A percentile compares a stretch with the other conserved stretches of the same genome.
Evolutionary conservation across 2,329 filamentous ascomycete genomes (phyloP).

Genomic region (Davidsoniella neocaledoniae): DNA sequence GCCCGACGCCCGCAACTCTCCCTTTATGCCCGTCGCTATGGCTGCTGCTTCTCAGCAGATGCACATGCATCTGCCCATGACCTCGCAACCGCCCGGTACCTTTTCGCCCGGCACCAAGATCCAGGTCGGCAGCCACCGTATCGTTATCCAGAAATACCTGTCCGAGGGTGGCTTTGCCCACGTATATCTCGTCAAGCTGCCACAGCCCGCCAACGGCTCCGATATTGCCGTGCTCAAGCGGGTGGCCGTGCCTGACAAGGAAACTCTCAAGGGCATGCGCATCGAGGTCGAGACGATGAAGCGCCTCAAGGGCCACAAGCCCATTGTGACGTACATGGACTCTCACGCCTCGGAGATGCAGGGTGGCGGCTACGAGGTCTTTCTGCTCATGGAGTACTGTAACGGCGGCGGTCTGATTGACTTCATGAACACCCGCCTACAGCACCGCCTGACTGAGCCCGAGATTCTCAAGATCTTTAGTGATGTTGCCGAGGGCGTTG

Average conservation of each 20-base stretch:
- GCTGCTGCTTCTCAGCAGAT: constrained; percentile 10
- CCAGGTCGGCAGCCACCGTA: constrained; percentile 80
- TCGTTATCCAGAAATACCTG: constrained; percentile 91
- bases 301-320: constrained; percentile 86
- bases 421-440: constrained; percentile 97
- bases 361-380: constrained; percentile 91
- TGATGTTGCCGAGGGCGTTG: constrained; percentile 88
- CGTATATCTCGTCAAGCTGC: constrained; percentile 86
- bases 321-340: constrained; percentile 96
- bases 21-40: constrained; percentile 5
- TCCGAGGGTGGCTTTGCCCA: constrained; percentile 97
- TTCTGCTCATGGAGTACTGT: constrained; percentile 96
- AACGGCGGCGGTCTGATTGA: constrained; percentile 90
- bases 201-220: constrained; percentile 58
- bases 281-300: constrained; percentile 99
- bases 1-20: not conserved
- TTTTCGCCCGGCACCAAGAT: constrained; percentile 92
- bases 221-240: constrained; percentile 80
- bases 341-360: constrained; percentile 91
- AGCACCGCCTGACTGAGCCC: constrained; percentile 90
- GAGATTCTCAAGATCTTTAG: constrained; percentile 96
- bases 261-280: constrained; percentile 85
- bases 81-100: constrained; percentile 55
- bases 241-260: constrained; percentile 92
- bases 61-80: constrained; percentile 18